These are phyloP conservation scores for Wickerhamomyces canadensis DNA, from an alignment of 805 yeast species.

Conservation along the genomic window DNA sequence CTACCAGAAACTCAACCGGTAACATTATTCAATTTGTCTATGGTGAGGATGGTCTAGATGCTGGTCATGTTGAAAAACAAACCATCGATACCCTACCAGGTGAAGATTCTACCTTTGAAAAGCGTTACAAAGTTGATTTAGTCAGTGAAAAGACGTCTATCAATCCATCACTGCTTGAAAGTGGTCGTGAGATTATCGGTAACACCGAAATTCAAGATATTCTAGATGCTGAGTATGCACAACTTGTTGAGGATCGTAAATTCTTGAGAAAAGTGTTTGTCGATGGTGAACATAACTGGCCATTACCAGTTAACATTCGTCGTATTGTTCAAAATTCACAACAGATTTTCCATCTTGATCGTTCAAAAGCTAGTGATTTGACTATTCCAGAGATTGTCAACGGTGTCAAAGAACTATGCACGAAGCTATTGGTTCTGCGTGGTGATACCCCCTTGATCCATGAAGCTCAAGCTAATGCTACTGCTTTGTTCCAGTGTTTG, in stretches of 20 bases:
- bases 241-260: slow-evolving; percentile 69
- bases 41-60: slow-evolving; percentile 99
- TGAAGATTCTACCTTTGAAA: slow-evolving; percentile 75
- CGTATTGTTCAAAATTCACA: slow-evolving; percentile 97
- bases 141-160: slow-evolving; percentile 62
- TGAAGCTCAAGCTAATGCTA: slow-evolving; percentile 92
- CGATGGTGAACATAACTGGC: slow-evolving; percentile 96
- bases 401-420: slow-evolving; percentile 65
- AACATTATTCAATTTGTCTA: slow-evolving; percentile 93
- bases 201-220: slow-evolving; percentile 76
- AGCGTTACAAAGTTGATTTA: slow-evolving; percentile 80
- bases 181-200: slow-evolving; percentile 87
- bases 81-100: slow-evolving; percentile 95
- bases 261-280: slow-evolving; percentile 81
- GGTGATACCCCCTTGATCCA: slow-evolving; percentile 67
- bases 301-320: slow-evolving; percentile 93
- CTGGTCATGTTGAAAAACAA: slow-evolving; percentile 96
- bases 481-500: slow-evolving; percentile 82
- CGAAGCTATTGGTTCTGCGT: slow-evolving; percentile 68
- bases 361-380: slow-evolving; percentile 84
- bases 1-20: slow-evolving; percentile 96
- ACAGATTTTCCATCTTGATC: slow-evolving; percentile 92
- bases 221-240: slow-evolving; percentile 80
- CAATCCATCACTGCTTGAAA: slow-evolving; percentile 72
- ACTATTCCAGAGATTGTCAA: slow-evolving; percentile 74